These are phyloP conservation scores for Gnetum montanum DNA, from an alignment of 75 land plant genomes.

Conservation along the genomic window DNA sequence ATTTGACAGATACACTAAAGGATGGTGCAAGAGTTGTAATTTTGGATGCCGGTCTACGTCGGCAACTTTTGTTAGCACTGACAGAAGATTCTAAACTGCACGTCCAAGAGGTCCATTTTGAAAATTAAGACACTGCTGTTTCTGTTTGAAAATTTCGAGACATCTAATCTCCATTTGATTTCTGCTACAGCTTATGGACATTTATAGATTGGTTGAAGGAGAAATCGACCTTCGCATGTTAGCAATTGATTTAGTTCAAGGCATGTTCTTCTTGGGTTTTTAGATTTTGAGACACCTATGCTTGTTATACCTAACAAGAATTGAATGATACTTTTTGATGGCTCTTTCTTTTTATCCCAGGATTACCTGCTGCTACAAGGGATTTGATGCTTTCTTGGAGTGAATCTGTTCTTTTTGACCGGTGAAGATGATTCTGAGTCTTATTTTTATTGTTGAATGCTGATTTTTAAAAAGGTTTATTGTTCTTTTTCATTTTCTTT, in stretches of 20 bases:
- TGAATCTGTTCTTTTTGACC: conserved; percentile 60
- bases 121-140: background rate
- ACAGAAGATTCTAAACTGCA: conserved; percentile 97
- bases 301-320: too few relatives aligned
- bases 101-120: conserved; percentile 74
- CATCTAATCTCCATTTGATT: background rate
- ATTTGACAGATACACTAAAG: conserved; percentile 89
- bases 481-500: too few relatives aligned
- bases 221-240: conserved; percentile 61
- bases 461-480: too few relatives aligned
- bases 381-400: conserved; percentile 91
- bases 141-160: background rate
- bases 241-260: conserved; percentile 65
- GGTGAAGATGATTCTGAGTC: conserved; percentile 22
- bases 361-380: conserved; percentile 64
- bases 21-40: conserved; percentile 86
- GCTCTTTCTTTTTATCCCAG: conserved; percentile 27
- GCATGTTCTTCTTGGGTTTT: conserved; percentile 17
- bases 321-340: too few relatives aligned
- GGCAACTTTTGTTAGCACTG: conserved; percentile 83
- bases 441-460: too few relatives aligned
- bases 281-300: too few relatives aligned
- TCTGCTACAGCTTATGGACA: conserved; percentile 65
- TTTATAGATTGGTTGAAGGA: conserved; percentile 74
- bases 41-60: conserved; percentile 75